These are phyloP conservation scores for Ophioceras dolichostomum DNA, from an alignment of 2,329 filamentous ascomycete species.

Conservation along the genomic window DNA sequence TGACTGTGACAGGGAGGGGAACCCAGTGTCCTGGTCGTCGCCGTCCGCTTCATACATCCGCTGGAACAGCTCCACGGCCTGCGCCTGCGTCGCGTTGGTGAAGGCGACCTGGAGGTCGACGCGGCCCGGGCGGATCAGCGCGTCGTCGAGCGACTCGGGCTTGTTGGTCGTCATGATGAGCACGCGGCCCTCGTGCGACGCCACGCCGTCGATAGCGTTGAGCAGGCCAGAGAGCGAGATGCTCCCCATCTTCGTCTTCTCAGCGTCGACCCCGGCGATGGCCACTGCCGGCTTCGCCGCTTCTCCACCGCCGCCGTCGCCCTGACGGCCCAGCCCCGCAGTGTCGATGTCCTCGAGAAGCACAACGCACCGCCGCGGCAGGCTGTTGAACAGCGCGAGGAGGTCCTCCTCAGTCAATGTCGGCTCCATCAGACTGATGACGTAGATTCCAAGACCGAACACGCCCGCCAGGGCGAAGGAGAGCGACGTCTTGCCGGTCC, in stretches of 20 bases:
- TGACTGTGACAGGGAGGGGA: conserved; percentile 3
- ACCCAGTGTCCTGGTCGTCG: too few relatives aligned
- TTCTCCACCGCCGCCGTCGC: conserved; percentile 8
- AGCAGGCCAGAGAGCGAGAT: conserved; percentile 70
- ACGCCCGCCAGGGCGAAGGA: conserved; percentile 53
- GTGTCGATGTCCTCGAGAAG: conserved; percentile 60
- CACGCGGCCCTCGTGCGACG: conserved; percentile 65
- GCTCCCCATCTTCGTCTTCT: conserved; percentile 12
- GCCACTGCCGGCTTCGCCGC: conserved; percentile 8
- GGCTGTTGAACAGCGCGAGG: conserved; percentile 41
- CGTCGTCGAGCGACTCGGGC: conserved; percentile 59
- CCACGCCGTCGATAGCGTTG: conserved; percentile 75
- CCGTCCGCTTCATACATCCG: conserved; percentile 45
- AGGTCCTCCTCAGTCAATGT: conserved; percentile 51
- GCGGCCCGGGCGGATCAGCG: conserved; percentile 60
- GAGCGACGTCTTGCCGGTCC: conserved; percentile 61
- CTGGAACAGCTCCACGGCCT: conserved; percentile 45
- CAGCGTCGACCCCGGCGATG: not conserved
- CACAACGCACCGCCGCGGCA: conserved; percentile 53
- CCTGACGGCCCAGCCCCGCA: conserved; percentile 38
- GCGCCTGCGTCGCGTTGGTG: conserved; percentile 39
- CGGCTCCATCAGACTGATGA: conserved; percentile 47
- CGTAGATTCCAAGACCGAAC: conserved; percentile 55
- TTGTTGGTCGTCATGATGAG: conserved; percentile 77
- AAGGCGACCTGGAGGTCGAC: conserved; percentile 48